phyloP scores from a whole-genome alignment of 495 filamentous ascomycete species.

The Daldinia decipiens region DNA sequence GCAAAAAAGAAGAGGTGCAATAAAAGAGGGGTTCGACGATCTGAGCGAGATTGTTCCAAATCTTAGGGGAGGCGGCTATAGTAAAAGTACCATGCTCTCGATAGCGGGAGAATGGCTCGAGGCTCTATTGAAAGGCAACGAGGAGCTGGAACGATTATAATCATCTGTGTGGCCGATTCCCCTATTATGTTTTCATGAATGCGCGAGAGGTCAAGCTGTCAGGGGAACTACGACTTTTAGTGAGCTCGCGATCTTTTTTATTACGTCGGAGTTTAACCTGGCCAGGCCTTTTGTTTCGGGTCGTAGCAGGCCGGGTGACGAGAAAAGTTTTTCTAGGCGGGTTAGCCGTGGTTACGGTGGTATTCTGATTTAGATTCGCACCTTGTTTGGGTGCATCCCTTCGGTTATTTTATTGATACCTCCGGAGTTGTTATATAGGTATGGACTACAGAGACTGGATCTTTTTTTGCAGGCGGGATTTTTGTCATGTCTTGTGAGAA shows the following conservation, averaged over 20 bases:
- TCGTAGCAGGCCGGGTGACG: slow-evolving; percentile 30
- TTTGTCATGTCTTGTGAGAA: slow-evolving; percentile 16
- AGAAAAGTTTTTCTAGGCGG: slow-evolving; percentile 23
- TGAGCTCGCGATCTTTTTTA: slow-evolving; percentile 25
- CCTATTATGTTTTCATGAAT: slow-evolving; percentile 4
- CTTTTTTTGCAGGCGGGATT: slow-evolving; percentile 3
- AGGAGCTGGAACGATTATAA: slow-evolving; percentile 56
- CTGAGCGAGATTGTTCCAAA: slow-evolving; percentile 76
- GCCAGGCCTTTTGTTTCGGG: slow-evolving; percentile 26
- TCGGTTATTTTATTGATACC: slow-evolving; percentile 39
- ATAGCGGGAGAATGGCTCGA: slow-evolving; percentile 80
- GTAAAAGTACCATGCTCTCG: slow-evolving; percentile 80
- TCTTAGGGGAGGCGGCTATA: slow-evolving; percentile 73
- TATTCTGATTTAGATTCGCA: slow-evolving; percentile 14
- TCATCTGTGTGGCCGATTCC: slow-evolving; percentile 43
- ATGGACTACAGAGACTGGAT: slow-evolving; percentile 38
- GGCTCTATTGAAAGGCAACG: slow-evolving; percentile 73
- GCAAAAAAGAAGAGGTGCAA: slow-evolving; percentile 82
- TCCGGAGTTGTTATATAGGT: slow-evolving; percentile 36
- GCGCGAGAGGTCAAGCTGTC: not conserved
- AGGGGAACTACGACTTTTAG: not conserved
- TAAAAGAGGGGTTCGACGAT: slow-evolving; percentile 80
- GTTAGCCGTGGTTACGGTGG: slow-evolving; percentile 16
- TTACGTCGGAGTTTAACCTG: slow-evolving; percentile 39
- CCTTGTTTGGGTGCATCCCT: slow-evolving; percentile 23